Base-by-base conservation (phyloP, 148 eudicot genomes). In the Beta vulgaris region DNA sequence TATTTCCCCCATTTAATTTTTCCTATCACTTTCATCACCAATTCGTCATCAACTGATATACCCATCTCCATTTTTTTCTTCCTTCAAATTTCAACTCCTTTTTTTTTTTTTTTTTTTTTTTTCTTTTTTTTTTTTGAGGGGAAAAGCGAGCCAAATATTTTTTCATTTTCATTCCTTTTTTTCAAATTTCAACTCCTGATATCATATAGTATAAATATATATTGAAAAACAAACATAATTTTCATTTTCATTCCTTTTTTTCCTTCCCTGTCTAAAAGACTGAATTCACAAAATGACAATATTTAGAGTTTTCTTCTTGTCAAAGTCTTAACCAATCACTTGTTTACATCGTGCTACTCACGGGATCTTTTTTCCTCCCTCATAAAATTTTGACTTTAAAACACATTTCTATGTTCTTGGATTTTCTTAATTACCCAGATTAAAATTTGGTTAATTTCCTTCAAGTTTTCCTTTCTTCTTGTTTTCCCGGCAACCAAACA, bases 401-500 rank as follows among this genome's bases (percentile, higher is more conserved):
- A 43, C 18, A 18, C 53, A 48, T 48, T 43, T 46, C 6, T 16
- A 2, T 69, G 44, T 51, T 28, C 36, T 34, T 2, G 21, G 7
- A 3, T 48, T 35, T 35, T 35, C 39, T 2, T 21, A 16, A 26
- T 25, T 57, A n/a, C 37, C 53, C 13, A 6, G 48, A 43, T 43
- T 43, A 16, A 43, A 51, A 51, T 34, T 63, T 63, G 21, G 21
- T 63, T 44, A 19, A 14, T 37, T 13, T 21, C 40, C 48, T 40
- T n/a, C 69, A 4, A 7, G 9, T 39, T 1, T 31, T 16, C 29
- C 3, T 8, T 6, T 36, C 12, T 19, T 51, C n/a, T 3, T 6
- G 57, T 6, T 7, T 74, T 64, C 59, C 36, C 62, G 7, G 43
- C 71, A 64, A 46, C 34, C 60, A 73, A 75, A 75, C 78, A 75